phyloP scores from a whole-genome alignment of 2,329 filamentous ascomycete species.

The Aspergillus pseudonomiae region DNA sequence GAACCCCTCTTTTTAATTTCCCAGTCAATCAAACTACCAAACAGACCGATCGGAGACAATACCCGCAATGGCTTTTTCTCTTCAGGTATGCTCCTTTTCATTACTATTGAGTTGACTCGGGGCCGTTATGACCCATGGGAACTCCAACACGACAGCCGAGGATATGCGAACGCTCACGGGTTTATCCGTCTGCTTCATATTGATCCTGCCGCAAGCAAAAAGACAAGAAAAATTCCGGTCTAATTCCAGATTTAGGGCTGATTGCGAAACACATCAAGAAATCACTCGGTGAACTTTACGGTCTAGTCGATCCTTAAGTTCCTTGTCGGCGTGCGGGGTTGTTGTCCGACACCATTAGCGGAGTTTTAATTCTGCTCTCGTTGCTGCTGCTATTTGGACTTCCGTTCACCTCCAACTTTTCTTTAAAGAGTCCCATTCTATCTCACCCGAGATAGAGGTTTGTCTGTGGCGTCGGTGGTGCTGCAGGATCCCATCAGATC shows the following conservation, averaged over 20 bases:
- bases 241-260: background rate
- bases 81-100: background rate
- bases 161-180: background rate
- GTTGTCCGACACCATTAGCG: background rate
- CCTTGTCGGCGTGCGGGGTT: slow-evolving; percentile 2
- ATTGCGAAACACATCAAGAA: background rate
- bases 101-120: background rate
- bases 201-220: background rate
- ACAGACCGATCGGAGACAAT: background rate
- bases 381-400: background rate
- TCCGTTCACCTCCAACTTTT: background rate
- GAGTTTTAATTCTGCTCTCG: background rate
- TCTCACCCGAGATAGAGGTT: background rate
- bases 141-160: background rate
- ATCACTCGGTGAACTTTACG: background rate
- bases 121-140: background rate
- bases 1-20: background rate
- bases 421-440: background rate
- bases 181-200: background rate
- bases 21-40: background rate
- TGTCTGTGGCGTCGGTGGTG: background rate
- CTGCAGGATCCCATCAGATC: background rate
- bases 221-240: too few relatives aligned
- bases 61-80: background rate
- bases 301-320: background rate